phyloP scores from a whole-genome alignment of 768 basidiomycete species.

The Lentinula edodes region DNA sequence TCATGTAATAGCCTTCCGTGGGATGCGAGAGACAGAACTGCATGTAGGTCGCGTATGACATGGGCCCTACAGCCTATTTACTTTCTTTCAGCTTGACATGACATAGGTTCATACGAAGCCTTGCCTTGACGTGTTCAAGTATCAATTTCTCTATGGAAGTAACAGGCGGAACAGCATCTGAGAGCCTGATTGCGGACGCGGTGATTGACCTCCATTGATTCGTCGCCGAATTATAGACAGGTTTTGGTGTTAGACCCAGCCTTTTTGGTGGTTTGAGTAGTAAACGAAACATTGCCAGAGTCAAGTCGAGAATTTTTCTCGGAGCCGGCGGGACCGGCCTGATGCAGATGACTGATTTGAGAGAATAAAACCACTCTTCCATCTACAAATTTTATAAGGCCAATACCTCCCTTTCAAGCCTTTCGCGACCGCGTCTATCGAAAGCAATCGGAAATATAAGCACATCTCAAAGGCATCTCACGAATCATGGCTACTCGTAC shows the following conservation, averaged over 20 bases:
- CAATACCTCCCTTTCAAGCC: neutral
- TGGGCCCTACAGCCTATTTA: conserved; percentile 76
- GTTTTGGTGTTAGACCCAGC: neutral
- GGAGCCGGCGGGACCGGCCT: neutral
- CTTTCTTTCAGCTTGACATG: neutral
- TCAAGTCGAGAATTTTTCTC: neutral
- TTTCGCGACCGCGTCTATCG: neutral
- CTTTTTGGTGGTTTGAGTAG: neutral
- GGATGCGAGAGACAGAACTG: conserved; percentile 88
- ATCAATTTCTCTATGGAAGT: conserved; percentile 61
- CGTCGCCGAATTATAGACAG: neutral
- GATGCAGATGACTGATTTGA: neutral
- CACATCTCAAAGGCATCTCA: conserved; percentile 4
- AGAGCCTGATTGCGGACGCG: neutral
- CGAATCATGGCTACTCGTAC: conserved; percentile 44
- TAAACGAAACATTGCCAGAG: neutral
- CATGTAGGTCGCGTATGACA: conserved; percentile 89
- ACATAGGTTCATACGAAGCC: neutral
- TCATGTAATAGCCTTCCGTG: conserved; percentile 90
- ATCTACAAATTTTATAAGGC: neutral
- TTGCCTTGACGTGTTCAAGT: conserved; percentile 67
- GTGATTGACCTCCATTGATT: conserved; percentile 4
- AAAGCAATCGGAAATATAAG: conserved; percentile 4
- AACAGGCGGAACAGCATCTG: conserved; percentile 12
- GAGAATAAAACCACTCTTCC: neutral